Evolutionary conservation across 257 asterid genomes (phyloP), one percentile per base, ranked within the genome.

Genomic region (Gentiana straminea): DNA sequence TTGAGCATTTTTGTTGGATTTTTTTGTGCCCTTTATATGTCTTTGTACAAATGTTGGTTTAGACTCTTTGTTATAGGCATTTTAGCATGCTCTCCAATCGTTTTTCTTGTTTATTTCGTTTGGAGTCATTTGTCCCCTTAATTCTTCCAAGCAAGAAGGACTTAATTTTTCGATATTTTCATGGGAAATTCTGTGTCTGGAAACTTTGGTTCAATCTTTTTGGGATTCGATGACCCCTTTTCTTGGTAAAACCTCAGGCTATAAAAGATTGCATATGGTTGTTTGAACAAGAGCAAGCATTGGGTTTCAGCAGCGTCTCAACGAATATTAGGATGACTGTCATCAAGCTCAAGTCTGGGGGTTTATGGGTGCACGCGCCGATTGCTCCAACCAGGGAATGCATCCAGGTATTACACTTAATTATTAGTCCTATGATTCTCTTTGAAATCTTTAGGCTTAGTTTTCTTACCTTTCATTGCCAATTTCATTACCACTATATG

Each of bases 321-420:
- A 91, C 98, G 55, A 91, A 87, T 77, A 91, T 77, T 55, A 77
- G 95, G 52, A 91, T 91, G 98, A 87, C 98, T 0, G 83, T 91
- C 57, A 81, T 81, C 80, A 91, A 91, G 79, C 94, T 87, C 51
- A 83, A 78, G 64, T 91, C 98, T 13, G 96, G 98, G 10, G 95
- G 94, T 51, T 69, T 84, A 57, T 91, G 95, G 95, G 92, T 91
- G 58, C 98, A 91, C 68, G 98, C 98, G 60, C 96, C 96, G 47
- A 78, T 91, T 67, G 95, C 98, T 67, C 98, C 98, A 52, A 91
- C 98, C 55, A 72, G 75, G 70, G 98, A 91, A 69, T 84, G 94
- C 80, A 82, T 90, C 60, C 86, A 81, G 94, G 98, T 90, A 53
- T 13, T 51, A n/a, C 46, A 5, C 8, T 41, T 41, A 24, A 24